These are phyloP conservation scores for Sungouiella blattae DNA, from an alignment of 805 yeast genomes.

Conservation along the genomic window DNA sequence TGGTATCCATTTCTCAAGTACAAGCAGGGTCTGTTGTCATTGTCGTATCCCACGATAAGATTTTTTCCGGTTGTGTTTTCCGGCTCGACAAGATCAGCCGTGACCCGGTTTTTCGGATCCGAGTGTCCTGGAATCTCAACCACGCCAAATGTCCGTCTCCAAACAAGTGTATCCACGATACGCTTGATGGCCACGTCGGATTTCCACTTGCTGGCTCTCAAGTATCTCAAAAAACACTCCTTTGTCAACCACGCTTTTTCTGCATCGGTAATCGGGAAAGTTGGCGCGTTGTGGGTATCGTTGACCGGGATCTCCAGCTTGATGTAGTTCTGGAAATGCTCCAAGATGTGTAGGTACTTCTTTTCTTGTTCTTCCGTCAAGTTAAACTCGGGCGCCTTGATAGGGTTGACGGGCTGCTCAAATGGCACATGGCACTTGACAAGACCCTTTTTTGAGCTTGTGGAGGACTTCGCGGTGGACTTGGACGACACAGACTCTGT, in stretches of 20 bases:
- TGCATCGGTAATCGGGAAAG: constrained; percentile 25
- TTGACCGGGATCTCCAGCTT: constrained; percentile 26
- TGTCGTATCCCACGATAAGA: constrained; percentile 52
- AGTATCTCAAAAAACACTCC: constrained; percentile 50
- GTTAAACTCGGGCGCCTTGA: constrained; percentile 27
- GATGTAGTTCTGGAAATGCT: constrained; percentile 26
- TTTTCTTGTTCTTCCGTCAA: constrained; percentile 28
- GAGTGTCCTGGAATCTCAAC: constrained; percentile 25
- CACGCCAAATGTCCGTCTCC: constrained; percentile 56
- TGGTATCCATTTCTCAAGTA: constrained; percentile 54
- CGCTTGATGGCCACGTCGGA: constrained; percentile 40
- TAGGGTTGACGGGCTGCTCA: constrained; percentile 35
- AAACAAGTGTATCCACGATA: constrained; percentile 44
- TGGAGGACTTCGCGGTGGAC: constrained; percentile 8
- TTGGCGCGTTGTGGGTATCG: constrained; percentile 21
- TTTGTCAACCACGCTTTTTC: constrained; percentile 47
- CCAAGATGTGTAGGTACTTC: constrained; percentile 27
- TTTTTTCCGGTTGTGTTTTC: constrained; percentile 56
- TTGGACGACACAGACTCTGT: constrained; percentile 13
- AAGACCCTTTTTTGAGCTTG: constrained; percentile 18
- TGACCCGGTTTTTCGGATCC: constrained; percentile 27
- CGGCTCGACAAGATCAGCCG: constrained; percentile 40
- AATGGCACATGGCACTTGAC: constrained; percentile 38
- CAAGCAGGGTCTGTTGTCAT: constrained; percentile 50
- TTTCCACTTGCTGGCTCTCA: constrained; percentile 53